Evolutionary conservation across 2,329 filamentous ascomycete species (phyloP).

Genomic region (Colletotrichum tropicicola): DNA sequence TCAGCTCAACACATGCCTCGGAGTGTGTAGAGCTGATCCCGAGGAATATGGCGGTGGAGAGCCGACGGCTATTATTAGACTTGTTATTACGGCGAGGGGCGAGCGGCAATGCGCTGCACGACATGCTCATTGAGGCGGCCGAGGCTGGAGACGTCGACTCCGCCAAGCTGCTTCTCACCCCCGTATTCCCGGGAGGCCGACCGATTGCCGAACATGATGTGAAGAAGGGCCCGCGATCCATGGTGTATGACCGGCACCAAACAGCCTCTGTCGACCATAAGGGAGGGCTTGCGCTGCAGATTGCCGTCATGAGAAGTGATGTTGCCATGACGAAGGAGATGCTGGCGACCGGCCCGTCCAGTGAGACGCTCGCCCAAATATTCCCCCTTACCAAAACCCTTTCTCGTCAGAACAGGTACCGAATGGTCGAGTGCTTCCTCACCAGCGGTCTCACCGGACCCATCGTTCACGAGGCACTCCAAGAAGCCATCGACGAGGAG

Average conservation of each 20-base stretch:
- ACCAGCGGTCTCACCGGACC: conserved; percentile 55
- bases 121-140: conserved; percentile 60
- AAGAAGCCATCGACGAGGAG: conserved; percentile 60
- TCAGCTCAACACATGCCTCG: conserved; percentile 57
- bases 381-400: conserved; percentile 59
- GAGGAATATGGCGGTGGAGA: conserved; percentile 53
- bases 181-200: conserved; percentile 51
- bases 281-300: conserved; percentile 58
- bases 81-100: conserved; percentile 62
- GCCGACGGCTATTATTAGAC: conserved; percentile 53
- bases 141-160: conserved; percentile 57
- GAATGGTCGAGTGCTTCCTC: conserved; percentile 60
- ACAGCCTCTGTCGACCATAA: conserved; percentile 62
- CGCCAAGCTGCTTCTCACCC: conserved; percentile 58
- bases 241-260: conserved; percentile 53
- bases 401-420: conserved; percentile 51
- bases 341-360: conserved; percentile 54
- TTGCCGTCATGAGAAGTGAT: conserved; percentile 57
- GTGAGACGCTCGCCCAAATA: conserved; percentile 55
- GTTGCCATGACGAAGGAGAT: conserved; percentile 54
- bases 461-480: conserved; percentile 57
- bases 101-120: conserved; percentile 53
- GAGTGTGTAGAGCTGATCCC: conserved; percentile 59
- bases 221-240: conserved; percentile 34
- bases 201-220: conserved; percentile 28